Base-by-base conservation (phyloP, 495 filamentous ascomycete genomes). In the Zalerion maritima region DNA sequence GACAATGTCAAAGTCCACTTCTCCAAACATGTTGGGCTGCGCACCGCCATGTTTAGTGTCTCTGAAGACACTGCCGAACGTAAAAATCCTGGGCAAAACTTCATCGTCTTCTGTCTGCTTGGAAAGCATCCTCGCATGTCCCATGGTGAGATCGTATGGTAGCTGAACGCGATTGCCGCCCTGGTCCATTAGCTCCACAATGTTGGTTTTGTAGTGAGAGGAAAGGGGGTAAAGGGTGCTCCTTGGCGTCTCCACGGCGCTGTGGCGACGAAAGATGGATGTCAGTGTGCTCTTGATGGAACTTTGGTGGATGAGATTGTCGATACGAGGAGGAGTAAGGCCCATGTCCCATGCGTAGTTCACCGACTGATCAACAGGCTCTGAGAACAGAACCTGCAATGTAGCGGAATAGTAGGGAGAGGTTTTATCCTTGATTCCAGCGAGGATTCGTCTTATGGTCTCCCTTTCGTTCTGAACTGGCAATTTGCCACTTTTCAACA, bases 1-100 rank as follows among this genome's bases (percentile, higher is more conserved):
- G 10, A 89, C 64, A 39, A 97, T 84, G 57, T 97, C 91, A 50
- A 93, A 96, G 45, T 96, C 89, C 5, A 86, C 85, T 46, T 96
- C 91, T 24, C 77, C 75, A 49, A 80, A 77, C 31, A 75, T 78
- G 38, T 69, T 68, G 15, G 89, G 91, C 42, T 92, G 76, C 14
- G 73, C 71, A 4, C 81, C 83, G 31, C 75, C 73, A 19, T 65
- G 66, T 18, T 68, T 71, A 10, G 52, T 56, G 27, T 92, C 83
- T 26, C 91, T 69, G 47, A 85, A 97, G 10, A 94, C 85, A 14
- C 68, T 80, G 7, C 84, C 86, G 43, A 97, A 94, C 0, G 83
- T 70, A 49, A 80, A 97, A 0, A 82, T 84, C 37, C 79, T 82
- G 33, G 78, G 70, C 16, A 76, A 56, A 0, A 73, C 62, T 3